Evolutionary conservation across 345 rosid genomes (phyloP).

Genomic region (Hibiscus syriacus): DNA sequence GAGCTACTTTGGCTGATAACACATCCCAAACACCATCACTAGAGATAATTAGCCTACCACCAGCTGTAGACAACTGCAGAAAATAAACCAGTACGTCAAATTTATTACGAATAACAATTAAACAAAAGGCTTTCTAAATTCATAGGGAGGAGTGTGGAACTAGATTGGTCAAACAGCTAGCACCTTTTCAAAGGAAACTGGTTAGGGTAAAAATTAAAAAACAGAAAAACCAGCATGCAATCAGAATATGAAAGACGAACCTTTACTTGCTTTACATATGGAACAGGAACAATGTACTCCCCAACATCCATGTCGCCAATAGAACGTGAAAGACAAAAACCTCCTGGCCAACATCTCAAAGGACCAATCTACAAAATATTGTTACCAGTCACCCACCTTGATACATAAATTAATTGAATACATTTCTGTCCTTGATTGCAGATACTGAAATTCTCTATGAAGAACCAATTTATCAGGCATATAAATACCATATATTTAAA

Average conservation of each 20-base stretch:
- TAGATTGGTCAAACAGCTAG: background rate
- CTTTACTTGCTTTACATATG: slow-evolving; percentile 97
- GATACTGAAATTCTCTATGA: background rate
- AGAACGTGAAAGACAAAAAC: slow-evolving; percentile 94
- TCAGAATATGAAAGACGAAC: slow-evolving; percentile 32
- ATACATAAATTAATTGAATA: background rate
- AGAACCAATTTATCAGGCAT: slow-evolving; percentile 2
- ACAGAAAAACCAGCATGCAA: background rate
- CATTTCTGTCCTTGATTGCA: background rate
- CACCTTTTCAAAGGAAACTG: background rate
- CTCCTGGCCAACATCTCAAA: slow-evolving; percentile 99
- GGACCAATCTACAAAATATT: slow-evolving; percentile 79
- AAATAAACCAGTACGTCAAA: slow-evolving; percentile 7
- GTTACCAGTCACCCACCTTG: slow-evolving; percentile 10
- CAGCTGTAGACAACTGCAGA: slow-evolving; percentile 78
- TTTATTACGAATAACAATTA: background rate
- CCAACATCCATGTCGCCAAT: slow-evolving; percentile 96
- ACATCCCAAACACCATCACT: slow-evolving; percentile 99
- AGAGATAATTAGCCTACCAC: slow-evolving; percentile 84
- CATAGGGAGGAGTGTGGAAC: background rate
- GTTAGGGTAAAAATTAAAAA: background rate
- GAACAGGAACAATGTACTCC: slow-evolving; percentile 94
- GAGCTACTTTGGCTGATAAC: slow-evolving; percentile 63
- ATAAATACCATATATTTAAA: background rate
- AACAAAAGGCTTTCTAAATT: background rate